These are phyloP conservation scores for Fraxinus xanthoxyloides DNA, from an alignment of 305 asterid species.

Conservation along the genomic window DNA sequence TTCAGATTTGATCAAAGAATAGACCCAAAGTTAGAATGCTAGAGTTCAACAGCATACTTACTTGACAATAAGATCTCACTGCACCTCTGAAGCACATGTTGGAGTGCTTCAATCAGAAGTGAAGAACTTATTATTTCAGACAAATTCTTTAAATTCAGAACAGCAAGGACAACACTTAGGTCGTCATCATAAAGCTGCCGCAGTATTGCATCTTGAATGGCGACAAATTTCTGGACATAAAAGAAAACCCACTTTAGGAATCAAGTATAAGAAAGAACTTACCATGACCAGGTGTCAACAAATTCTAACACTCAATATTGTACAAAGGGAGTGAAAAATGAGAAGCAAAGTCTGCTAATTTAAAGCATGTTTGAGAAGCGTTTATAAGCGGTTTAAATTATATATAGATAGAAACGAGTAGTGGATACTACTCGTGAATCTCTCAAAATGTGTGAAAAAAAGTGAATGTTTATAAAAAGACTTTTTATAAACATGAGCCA, in stretches of 20 bases:
- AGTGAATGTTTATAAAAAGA: not conserved
- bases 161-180: conserved; percentile 73
- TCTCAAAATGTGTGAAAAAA: not conserved
- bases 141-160: conserved; percentile 53
- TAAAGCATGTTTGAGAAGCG: not conserved
- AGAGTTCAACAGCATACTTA: conserved; percentile 33
- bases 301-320: not conserved
- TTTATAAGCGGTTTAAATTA: not conserved
- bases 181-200: conserved; percentile 81
- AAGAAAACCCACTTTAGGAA: conserved; percentile 9
- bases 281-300: not conserved
- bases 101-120: conserved; percentile 52
- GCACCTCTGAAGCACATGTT: conserved; percentile 63
- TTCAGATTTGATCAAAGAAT: not conserved
- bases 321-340: conserved; percentile 5
- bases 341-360: not conserved
- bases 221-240: conserved; percentile 55
- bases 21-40: not conserved
- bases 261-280: not conserved
- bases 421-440: not conserved
- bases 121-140: conserved; percentile 50
- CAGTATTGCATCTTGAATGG: conserved; percentile 68
- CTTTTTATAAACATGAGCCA: not conserved
- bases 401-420: not conserved
- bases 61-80: conserved; percentile 53